Evolutionary conservation across 2,329 filamentous ascomycete species (phyloP).

Genomic region (Penicillium corylophilum): DNA sequence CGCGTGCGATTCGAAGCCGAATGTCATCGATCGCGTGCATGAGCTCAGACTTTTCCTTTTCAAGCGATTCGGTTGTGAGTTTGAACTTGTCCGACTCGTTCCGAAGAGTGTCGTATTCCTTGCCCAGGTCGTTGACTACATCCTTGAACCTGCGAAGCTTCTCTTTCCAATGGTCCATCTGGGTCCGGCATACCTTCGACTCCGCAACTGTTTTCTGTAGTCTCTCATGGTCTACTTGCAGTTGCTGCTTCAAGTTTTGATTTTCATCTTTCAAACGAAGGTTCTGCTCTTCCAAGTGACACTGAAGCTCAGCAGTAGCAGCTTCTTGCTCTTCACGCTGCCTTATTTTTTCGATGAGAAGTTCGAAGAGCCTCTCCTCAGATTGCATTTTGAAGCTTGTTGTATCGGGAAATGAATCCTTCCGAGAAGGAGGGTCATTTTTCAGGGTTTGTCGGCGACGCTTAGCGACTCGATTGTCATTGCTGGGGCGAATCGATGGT

Average conservation of each 20-base stretch:
- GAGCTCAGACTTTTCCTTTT: slow-evolving; percentile 28
- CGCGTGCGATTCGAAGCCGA: slow-evolving; percentile 19
- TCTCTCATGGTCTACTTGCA: slow-evolving; percentile 18
- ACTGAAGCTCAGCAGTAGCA: slow-evolving; percentile 18
- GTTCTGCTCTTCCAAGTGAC: slow-evolving; percentile 30
- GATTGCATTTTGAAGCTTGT: slow-evolving; percentile 16
- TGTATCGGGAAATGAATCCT: slow-evolving; percentile 2
- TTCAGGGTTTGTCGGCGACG: slow-evolving; percentile 4
- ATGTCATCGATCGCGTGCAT: slow-evolving; percentile 24
- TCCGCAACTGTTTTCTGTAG: slow-evolving; percentile 24
- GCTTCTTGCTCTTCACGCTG: slow-evolving; percentile 36
- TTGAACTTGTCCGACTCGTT: slow-evolving; percentile 31
- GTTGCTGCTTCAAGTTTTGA: slow-evolving; percentile 23
- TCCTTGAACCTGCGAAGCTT: slow-evolving; percentile 34
- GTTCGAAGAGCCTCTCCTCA: slow-evolving; percentile 38
- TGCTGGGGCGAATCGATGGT: not conserved
- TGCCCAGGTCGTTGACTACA: slow-evolving; percentile 35
- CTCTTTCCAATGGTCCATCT: slow-evolving; percentile 35
- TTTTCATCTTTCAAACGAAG: slow-evolving; percentile 29
- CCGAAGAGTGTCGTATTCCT: slow-evolving; percentile 33
- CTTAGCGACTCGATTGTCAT: slow-evolving; percentile 17
- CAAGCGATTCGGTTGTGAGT: slow-evolving; percentile 21
- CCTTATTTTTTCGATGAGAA: slow-evolving; percentile 35
- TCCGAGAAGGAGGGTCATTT: not conserved
- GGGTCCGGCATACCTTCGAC: slow-evolving; percentile 18